Conservation (phyloP, 2,329 filamentous ascomycete genomes). For the Pochonia chlamydosporia region DNA sequence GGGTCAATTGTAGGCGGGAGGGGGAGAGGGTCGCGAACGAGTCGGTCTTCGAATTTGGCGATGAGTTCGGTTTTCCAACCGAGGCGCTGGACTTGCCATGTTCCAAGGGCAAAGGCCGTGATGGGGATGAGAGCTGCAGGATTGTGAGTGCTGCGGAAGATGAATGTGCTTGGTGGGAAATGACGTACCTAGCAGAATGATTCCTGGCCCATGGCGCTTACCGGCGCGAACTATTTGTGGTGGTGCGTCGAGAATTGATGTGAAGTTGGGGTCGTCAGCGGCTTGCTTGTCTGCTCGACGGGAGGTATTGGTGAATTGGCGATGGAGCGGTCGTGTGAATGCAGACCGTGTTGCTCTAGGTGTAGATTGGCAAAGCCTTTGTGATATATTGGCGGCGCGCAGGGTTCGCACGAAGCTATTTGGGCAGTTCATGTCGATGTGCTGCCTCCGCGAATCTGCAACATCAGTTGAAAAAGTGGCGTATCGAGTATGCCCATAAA, state of each 20-base stretch:
- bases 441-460: not conserved
- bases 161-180: no score
- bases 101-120: conserved; percentile 83
- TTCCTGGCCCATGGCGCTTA: conserved; percentile 68
- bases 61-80: conserved; percentile 92
- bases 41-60: conserved; percentile 84
- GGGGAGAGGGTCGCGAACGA: conserved; percentile 79
- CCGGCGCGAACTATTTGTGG: conserved; percentile 72
- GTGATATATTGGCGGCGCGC: conserved; percentile 6
- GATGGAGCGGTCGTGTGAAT: conserved; percentile 8
- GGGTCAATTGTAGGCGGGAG: conserved; percentile 80
- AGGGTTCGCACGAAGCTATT: conserved; percentile 19
- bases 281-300: conserved; percentile 35
- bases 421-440: conserved; percentile 20
- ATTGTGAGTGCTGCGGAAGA: not conserved
- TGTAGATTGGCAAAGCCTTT: not conserved
- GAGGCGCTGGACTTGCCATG: conserved; percentile 92
- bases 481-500: no score
- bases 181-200: conserved; percentile 65
- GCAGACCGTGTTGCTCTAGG: not conserved
- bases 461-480: not conserved
- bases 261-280: conserved; percentile 72
- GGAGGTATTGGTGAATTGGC: not conserved
- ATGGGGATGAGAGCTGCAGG: conserved; percentile 71
- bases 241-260: conserved; percentile 82